Conservation (phyloP, 108 stramenopile genomes). For the Epithemia pelagica region DNA sequence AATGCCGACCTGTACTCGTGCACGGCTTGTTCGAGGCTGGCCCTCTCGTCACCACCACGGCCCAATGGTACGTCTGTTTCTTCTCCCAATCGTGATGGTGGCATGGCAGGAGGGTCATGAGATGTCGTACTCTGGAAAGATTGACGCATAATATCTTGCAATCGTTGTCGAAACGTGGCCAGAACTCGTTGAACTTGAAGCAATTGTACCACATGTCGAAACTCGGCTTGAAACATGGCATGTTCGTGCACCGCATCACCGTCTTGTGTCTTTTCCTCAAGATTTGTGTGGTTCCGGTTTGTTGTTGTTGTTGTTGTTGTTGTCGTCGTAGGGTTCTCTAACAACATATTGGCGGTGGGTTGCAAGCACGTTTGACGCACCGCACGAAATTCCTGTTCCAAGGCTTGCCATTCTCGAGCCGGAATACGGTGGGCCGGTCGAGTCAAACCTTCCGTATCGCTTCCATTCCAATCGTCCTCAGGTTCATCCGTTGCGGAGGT, state of each 20-base stretch:
- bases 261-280: not conserved
- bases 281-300: not conserved
- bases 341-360: not conserved
- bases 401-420: not conserved
- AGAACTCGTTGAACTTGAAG: not conserved
- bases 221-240: constrained; percentile 1
- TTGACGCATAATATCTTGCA: not conserved
- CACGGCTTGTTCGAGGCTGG: not conserved
- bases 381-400: not conserved
- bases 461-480: no score
- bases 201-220: not conserved
- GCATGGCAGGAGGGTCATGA: no score
- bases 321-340: not conserved
- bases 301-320: not conserved
- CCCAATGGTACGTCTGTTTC: no score
- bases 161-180: constrained; percentile 1
- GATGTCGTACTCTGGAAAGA: not conserved
- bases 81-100: no score
- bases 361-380: not conserved
- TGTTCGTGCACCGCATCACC: not conserved
- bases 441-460: no score
- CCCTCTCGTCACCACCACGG: not conserved
- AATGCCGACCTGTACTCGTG: not conserved
- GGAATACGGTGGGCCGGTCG: no score
- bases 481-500: no score